Percentiles rank a stretch among this genome's conserved stretches.
phyloP scores from a whole-genome alignment of 768 basidiomycete genomes.

The Dentipellis sp. region DNA sequence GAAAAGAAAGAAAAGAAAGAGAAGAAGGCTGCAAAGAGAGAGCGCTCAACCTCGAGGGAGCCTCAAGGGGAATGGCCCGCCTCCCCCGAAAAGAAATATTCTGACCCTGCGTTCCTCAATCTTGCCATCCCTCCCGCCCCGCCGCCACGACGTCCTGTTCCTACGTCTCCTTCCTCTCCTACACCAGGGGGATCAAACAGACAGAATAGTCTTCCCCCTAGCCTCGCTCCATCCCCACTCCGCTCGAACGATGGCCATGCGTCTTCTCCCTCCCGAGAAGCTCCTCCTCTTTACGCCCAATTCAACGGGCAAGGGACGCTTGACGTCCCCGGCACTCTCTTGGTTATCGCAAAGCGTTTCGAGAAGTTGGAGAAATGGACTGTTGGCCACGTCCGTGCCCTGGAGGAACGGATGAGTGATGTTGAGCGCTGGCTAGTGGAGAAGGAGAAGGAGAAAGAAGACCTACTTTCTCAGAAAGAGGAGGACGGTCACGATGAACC shows the following conservation, averaged over 20 bases:
- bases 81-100: slow-evolving; percentile 38
- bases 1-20: slow-evolving; percentile 41
- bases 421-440: slow-evolving; percentile 88
- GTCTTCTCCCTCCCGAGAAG: slow-evolving; percentile 44
- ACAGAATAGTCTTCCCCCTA: slow-evolving; percentile 38
- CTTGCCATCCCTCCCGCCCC: slow-evolving; percentile 39
- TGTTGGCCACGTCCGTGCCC: slow-evolving; percentile 76
- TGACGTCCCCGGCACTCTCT: slow-evolving; percentile 65
- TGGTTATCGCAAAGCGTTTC: slow-evolving; percentile 70
- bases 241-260: slow-evolving; percentile 35
- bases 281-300: slow-evolving; percentile 68
- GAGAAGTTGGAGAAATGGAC: slow-evolving; percentile 90
- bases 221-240: slow-evolving; percentile 58
- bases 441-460: slow-evolving; percentile 62
- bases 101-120: slow-evolving; percentile 50
- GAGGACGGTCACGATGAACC: slow-evolving; percentile 14
- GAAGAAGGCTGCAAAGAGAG: slow-evolving; percentile 30
- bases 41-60: slow-evolving; percentile 19
- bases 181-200: slow-evolving; percentile 46
- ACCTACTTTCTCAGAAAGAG: slow-evolving; percentile 3
- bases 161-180: slow-evolving; percentile 52
- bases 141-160: slow-evolving; percentile 37
- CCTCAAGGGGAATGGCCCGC: slow-evolving; percentile 41
- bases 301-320: slow-evolving; percentile 64
- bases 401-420: slow-evolving; percentile 88